phyloP scores from a whole-genome alignment of 495 filamentous ascomycete genomes.

The Tetracladium marchalianum region DNA sequence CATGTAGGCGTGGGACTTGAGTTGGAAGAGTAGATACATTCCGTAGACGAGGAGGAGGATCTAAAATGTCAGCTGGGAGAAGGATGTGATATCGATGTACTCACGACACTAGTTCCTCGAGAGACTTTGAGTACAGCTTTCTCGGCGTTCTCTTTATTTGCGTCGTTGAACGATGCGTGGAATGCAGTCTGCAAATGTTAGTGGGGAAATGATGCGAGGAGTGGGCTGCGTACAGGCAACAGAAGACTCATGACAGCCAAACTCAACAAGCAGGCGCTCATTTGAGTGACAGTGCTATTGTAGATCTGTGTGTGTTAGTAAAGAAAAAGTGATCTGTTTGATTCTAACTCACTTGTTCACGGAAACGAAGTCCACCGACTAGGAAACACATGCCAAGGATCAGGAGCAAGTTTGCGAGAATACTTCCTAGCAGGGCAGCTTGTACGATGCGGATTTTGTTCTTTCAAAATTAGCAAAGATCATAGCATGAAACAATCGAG shows the following conservation, averaged over 20 bases:
- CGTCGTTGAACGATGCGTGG: slow-evolving; percentile 70
- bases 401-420: slow-evolving; percentile 76
- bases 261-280: slow-evolving; percentile 87
- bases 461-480: slow-evolving; percentile 33
- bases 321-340: not conserved
- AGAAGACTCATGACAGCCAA: slow-evolving; percentile 80
- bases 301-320: slow-evolving; percentile 52
- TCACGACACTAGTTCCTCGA: slow-evolving; percentile 80
- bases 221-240: slow-evolving; percentile 44
- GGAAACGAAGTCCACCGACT: slow-evolving; percentile 75
- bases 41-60: slow-evolving; percentile 76
- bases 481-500: slow-evolving; percentile 13
- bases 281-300: slow-evolving; percentile 89
- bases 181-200: slow-evolving; percentile 59
- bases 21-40: slow-evolving; percentile 80
- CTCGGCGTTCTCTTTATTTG: slow-evolving; percentile 45
- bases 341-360: slow-evolving; percentile 55
- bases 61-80: slow-evolving; percentile 6
- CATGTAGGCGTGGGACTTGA: slow-evolving; percentile 85
- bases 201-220: not conserved
- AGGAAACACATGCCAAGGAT: slow-evolving; percentile 89
- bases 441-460: slow-evolving; percentile 85
- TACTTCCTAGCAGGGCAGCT: slow-evolving; percentile 78
- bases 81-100: slow-evolving; percentile 13
- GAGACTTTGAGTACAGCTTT: slow-evolving; percentile 67